A percentile compares a stretch with the other conserved stretches of the same genome.
Conservation (phyloP, 768 basidiomycete genomes). For the Dioszegia hungarica region DNA sequence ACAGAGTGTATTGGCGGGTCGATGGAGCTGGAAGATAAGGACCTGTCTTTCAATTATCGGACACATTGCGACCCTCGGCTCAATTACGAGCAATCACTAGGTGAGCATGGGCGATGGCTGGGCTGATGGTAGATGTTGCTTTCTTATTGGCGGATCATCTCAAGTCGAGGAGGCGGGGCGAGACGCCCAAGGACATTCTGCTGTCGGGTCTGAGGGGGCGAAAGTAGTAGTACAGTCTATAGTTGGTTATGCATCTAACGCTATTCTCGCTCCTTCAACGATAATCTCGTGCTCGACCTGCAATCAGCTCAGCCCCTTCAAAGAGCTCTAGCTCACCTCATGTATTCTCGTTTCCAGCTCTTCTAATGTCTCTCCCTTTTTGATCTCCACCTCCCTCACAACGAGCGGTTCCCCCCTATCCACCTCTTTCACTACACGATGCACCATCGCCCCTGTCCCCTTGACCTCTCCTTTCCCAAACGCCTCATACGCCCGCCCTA, state of each 20-base stretch:
- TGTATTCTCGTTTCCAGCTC: conserved; percentile 75
- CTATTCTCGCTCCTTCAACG: conserved; percentile 72
- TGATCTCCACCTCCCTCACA: conserved; percentile 69
- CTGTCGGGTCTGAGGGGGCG: conserved; percentile 37
- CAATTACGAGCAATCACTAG: conserved; percentile 91
- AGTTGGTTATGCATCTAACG: conserved; percentile 57
- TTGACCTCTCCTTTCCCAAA: conserved; percentile 75
- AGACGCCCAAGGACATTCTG: conserved; percentile 43
- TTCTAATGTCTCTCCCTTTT: conserved; percentile 66
- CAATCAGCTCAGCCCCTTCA: neutral
- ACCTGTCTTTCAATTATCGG: conserved; percentile 86
- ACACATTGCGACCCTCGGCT: conserved; percentile 91
- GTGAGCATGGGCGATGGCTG: conserved; percentile 52
- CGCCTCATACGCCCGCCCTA: conserved; percentile 81
- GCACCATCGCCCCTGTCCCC: conserved; percentile 83
- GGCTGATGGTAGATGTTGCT: conserved; percentile 61
- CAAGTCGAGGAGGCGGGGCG: conserved; percentile 59
- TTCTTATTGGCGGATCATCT: conserved; percentile 78
- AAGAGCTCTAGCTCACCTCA: conserved; percentile 42
- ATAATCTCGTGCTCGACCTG: conserved; percentile 80
- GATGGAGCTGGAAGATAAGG: conserved; percentile 85
- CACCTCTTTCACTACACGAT: conserved; percentile 86
- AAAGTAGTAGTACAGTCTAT: neutral
- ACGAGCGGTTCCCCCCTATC: conserved; percentile 86
- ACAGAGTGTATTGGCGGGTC: conserved; percentile 96